These are phyloP conservation scores for Oryza coarctata DNA, from an alignment of 176 grass and related monocot genomes.

Conservation along the genomic window DNA sequence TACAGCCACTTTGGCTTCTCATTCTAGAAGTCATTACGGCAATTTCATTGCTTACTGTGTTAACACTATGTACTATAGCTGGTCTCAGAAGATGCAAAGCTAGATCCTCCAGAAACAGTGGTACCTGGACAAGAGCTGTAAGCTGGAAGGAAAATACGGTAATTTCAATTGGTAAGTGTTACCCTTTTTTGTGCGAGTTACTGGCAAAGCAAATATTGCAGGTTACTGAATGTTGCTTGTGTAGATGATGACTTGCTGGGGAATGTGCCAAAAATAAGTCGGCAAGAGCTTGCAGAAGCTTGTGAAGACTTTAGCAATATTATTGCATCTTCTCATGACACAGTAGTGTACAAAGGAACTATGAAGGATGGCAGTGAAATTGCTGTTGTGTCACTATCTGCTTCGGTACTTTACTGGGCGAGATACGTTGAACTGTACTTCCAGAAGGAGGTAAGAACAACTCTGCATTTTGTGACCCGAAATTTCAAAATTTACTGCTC, in stretches of 20 bases:
- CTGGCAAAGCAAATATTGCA: not conserved
- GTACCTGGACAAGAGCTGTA: slow-evolving; percentile 55
- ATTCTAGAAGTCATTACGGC: slow-evolving; percentile 63
- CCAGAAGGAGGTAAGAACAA: slow-evolving; percentile 63
- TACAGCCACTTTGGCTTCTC: slow-evolving; percentile 82
- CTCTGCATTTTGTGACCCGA: not conserved
- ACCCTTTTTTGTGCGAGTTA: slow-evolving; percentile 12
- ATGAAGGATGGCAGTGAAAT: slow-evolving; percentile 82
- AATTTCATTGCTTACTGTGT: slow-evolving; percentile 43
- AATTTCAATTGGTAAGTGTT: slow-evolving; percentile 72
- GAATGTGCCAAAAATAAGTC: slow-evolving; percentile 58
- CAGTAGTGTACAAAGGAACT: slow-evolving; percentile 84
- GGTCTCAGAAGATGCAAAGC: slow-evolving; percentile 45
- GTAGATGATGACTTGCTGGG: slow-evolving; percentile 64
- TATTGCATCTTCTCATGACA: slow-evolving; percentile 79
- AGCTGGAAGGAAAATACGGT: slow-evolving; percentile 62
- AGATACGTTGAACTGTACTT: slow-evolving; percentile 80
- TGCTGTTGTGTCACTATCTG: slow-evolving; percentile 71
- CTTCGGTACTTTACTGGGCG: slow-evolving; percentile 70
- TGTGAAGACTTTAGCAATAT: slow-evolving; percentile 99
- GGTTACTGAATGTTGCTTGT: slow-evolving; percentile 1
- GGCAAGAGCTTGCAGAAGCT: slow-evolving; percentile 71
- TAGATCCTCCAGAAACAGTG: slow-evolving; percentile 32
- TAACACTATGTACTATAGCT: slow-evolving; percentile 48
- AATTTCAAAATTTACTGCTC: not conserved